phyloP scores from a whole-genome alignment of 441 rosid species.

The Codiaeum variegatum region DNA sequence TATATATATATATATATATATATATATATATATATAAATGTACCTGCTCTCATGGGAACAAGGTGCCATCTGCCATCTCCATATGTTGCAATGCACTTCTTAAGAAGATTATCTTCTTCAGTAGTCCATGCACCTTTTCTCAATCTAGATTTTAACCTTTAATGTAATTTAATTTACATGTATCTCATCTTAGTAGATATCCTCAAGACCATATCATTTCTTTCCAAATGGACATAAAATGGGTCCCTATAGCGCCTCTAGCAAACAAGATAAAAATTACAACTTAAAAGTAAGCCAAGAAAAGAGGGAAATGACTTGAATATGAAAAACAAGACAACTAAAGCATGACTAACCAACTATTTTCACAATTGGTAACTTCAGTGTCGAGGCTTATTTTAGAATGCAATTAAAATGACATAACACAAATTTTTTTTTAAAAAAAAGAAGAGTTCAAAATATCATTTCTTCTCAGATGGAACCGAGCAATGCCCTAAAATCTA shows the following conservation, averaged over 20 bases:
- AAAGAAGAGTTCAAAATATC: background rate
- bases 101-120: no score
- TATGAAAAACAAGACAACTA: background rate
- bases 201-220: slow-evolving; percentile 69
- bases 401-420: background rate
- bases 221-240: slow-evolving; percentile 78
- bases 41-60: no score
- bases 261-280: slow-evolving; percentile 14
- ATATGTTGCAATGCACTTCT: no score
- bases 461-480: background rate
- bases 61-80: no score
- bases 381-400: background rate
- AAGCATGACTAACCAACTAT: background rate
- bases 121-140: no score
- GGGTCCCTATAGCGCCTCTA: slow-evolving; percentile 71
- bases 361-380: background rate
- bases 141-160: no score
- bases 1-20: no score
- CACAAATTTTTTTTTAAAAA: background rate
- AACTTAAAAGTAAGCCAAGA: slow-evolving; percentile 6
- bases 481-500: background rate
- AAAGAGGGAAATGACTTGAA: background rate
- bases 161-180: no score
- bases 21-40: no score
- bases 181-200: no score